Evolutionary conservation across 225 moss, liverwort and hornwort genomes (phyloP).

Genomic region (Rhytidiadelphus loreus): DNA sequence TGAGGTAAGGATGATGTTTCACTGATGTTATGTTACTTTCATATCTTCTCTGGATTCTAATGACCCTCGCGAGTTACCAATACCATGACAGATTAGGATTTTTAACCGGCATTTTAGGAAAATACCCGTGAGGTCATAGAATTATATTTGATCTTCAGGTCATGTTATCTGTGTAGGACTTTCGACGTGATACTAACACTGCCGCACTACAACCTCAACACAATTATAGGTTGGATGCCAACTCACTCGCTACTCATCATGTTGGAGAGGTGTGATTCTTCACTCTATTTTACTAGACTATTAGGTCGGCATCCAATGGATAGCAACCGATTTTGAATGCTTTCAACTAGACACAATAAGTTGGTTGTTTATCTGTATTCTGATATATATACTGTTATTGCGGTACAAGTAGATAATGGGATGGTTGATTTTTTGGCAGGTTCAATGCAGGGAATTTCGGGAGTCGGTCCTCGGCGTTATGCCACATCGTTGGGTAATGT

Average conservation of each 20-base stretch:
- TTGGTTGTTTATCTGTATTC: neutral
- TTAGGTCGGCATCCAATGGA: neutral
- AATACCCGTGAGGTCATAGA: neutral
- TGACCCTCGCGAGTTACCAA: neutral
- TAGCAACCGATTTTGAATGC: neutral
- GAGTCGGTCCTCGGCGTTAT: slow-evolving; percentile 80
- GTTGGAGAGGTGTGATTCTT: slow-evolving; percentile 39
- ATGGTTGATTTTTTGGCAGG: slow-evolving; percentile 32
- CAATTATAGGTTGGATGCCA: slow-evolving; percentile 86
- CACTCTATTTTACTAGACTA: neutral
- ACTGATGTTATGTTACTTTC: neutral
- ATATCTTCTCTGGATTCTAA: neutral
- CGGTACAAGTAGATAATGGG: neutral
- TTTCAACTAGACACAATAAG: neutral
- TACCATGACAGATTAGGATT: neutral
- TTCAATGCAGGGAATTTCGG: slow-evolving; percentile 78
- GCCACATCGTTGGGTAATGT: slow-evolving; percentile 93
- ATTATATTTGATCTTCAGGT: neutral
- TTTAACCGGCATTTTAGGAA: neutral
- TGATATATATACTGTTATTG: neutral
- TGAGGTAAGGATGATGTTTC: slow-evolving; percentile 47
- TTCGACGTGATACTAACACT: slow-evolving; percentile 34
- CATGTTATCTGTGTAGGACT: slow-evolving; percentile 40
- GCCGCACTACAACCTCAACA: slow-evolving; percentile 63
- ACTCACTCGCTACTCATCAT: slow-evolving; percentile 48